These are phyloP conservation scores for Radiomyces spectabilis DNA, from an alignment of 192 early-diverging fungal genomes.

Conservation along the genomic window DNA sequence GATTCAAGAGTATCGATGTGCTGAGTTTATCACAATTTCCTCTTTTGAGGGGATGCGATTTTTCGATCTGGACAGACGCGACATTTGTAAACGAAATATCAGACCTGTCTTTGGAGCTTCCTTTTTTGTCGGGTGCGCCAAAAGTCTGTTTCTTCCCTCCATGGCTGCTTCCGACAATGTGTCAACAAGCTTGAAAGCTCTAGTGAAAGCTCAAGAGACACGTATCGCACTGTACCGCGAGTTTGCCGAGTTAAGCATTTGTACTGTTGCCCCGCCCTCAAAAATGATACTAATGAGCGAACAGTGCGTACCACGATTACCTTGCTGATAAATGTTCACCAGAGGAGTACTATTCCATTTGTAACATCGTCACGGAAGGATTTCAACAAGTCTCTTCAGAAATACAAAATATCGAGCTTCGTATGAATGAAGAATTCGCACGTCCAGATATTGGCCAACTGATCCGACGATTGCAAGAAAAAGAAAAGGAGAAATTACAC, in stretches of 20 bases:
- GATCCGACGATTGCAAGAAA: slow-evolving; percentile 20
- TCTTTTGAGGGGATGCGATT: too few species aligned
- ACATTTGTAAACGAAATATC: too few species aligned
- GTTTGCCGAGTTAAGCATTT: slow-evolving; percentile 19
- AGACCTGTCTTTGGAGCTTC: too few species aligned
- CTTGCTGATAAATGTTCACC: slow-evolving; percentile 11
- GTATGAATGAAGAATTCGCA: not conserved
- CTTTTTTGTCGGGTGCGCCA: too few species aligned
- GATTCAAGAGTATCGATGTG: too few species aligned
- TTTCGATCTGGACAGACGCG: too few species aligned
- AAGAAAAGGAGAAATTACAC: slow-evolving; percentile 23
- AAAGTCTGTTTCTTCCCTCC: too few species aligned
- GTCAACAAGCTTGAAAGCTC: slow-evolving; percentile 3
- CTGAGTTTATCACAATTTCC: too few species aligned
- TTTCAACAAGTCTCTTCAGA: slow-evolving; percentile 30
- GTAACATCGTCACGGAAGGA: slow-evolving; percentile 30
- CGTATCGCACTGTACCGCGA: slow-evolving; percentile 21
- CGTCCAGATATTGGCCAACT: slow-evolving; percentile 6
- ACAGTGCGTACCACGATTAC: slow-evolving; percentile 30
- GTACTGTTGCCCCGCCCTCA: not conserved
- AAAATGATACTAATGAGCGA: not conserved
- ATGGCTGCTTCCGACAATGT: not conserved
- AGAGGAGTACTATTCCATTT: slow-evolving; percentile 30
- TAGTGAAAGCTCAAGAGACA: slow-evolving; percentile 17
- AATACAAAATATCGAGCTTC: slow-evolving; percentile 21